Base-by-base conservation (phyloP, 345 rosid species). In the Excoecaria cochinchinensis region DNA sequence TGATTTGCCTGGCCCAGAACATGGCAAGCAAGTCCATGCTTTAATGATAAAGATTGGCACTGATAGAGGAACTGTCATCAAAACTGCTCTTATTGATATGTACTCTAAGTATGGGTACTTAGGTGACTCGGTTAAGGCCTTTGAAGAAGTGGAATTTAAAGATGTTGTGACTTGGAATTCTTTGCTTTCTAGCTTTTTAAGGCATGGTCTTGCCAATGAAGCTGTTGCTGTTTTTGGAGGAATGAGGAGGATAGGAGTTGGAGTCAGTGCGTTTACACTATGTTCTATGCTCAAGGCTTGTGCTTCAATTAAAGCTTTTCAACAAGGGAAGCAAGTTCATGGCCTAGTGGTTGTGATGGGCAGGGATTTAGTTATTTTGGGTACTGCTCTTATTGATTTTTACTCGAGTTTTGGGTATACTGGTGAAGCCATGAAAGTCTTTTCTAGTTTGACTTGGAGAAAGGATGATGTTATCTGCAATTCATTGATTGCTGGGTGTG, bases 101-200 rank as follows among this genome's bases (percentile, higher is more conserved):
- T 93, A 91, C 77, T 89, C 92, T 3, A 91, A 90, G 85, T 72
- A 71, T 16, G 88, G 89, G 13, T 52, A 17, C 60, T 79, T 93
- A 78, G 71, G 11, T 73, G 89, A 87, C 12, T 86, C 93, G 0
- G 76, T 83, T 53, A 82, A 67, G 68, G 92, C 81, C 10, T 93
- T 91, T 59, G 82, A 84, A 59, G 89, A 89, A 68, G 76, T 89
- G 52, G 86, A 84, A 70, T 77, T 65, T 11, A 86, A 79, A 80
- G 93, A 93, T 81, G 89, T 85, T 19, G 93, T 90, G 40, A 76
- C 86, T 42, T 91, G 95, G 92, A 93, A 93, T 72, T 90, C 93
- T 73, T 78, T 93, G 87, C 84, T 90, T 73, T 90, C 93, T 4
- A 84, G 92, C 78, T 91, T 83, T 71, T 79, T 88, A 55, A 76